These are phyloP conservation scores for Pascua sp. DNA, from an alignment of 1,284 basidiomycete species.

Conservation along the genomic window DNA sequence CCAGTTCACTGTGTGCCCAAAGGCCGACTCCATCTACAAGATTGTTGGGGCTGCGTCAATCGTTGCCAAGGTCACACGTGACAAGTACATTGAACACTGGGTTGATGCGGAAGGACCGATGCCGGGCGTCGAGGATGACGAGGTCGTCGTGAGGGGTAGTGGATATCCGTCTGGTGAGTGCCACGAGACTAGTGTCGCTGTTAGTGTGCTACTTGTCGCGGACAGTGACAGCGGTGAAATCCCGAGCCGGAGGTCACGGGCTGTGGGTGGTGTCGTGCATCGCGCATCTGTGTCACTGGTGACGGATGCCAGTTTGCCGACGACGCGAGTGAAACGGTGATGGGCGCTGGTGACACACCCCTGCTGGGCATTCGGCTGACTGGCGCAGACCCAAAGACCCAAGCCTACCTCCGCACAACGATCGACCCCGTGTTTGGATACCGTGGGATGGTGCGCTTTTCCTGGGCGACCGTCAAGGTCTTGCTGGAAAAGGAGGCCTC, in stretches of 20 bases:
- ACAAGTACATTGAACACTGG: slow-evolving; percentile 86
- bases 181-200: not conserved
- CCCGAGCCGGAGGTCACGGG: too few relatives aligned
- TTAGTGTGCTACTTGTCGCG: not conserved
- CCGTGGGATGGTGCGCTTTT: slow-evolving; percentile 86
- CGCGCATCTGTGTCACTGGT: not conserved
- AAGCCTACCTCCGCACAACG: slow-evolving; percentile 73
- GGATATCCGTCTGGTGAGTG: slow-evolving; percentile 80
- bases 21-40: slow-evolving; percentile 93
- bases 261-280: too few relatives aligned
- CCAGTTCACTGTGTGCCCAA: slow-evolving; percentile 81
- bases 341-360: too few relatives aligned
- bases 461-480: slow-evolving; percentile 91
- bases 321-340: not conserved
- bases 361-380: too few relatives aligned
- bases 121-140: not conserved
- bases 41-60: slow-evolving; percentile 96
- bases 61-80: slow-evolving; percentile 89
- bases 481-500: slow-evolving; percentile 76
- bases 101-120: slow-evolving; percentile 48
- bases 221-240: not conserved
- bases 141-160: slow-evolving; percentile 57
- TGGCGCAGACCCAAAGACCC: slow-evolving; percentile 77
- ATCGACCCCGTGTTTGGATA: slow-evolving; percentile 90
- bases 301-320: not conserved